Evolutionary conservation across 495 filamentous ascomycete genomes (phyloP).

Genomic region (Ramalina peruviana): DNA sequence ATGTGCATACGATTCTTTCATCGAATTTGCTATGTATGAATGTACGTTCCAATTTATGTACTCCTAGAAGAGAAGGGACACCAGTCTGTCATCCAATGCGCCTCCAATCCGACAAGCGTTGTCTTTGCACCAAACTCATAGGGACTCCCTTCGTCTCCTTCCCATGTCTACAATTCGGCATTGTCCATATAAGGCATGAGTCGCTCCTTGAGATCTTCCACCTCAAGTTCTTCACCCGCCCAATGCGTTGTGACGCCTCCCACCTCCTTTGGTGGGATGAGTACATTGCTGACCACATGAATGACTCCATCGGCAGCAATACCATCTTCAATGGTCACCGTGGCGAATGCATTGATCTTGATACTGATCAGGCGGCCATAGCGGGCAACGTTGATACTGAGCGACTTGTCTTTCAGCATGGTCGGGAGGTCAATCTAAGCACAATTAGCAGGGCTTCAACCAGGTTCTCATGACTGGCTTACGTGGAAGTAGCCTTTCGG

Average conservation of each 20-base stretch:
- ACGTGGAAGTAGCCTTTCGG: constrained; percentile 24
- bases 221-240: constrained; percentile 38
- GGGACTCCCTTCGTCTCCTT: no score
- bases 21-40: no score
- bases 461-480: background rate
- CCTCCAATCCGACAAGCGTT: background rate
- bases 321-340: constrained; percentile 49
- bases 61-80: no score
- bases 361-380: constrained; percentile 49
- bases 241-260: constrained; percentile 21
- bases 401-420: constrained; percentile 39
- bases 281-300: constrained; percentile 53
- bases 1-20: no score
- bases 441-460: constrained; percentile 1
- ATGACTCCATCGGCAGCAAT: constrained; percentile 61
- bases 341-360: constrained; percentile 52
- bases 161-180: constrained; percentile 8
- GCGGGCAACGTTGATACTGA: constrained; percentile 54
- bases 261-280: constrained; percentile 57
- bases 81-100: no score
- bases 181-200: constrained; percentile 33
- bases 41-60: no score
- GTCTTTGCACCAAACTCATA: background rate
- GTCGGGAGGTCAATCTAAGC: constrained; percentile 55
- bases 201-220: constrained; percentile 50